phyloP scores from a whole-genome alignment of 495 filamentous ascomycete genomes.

The Penicillium alfredii region DNA sequence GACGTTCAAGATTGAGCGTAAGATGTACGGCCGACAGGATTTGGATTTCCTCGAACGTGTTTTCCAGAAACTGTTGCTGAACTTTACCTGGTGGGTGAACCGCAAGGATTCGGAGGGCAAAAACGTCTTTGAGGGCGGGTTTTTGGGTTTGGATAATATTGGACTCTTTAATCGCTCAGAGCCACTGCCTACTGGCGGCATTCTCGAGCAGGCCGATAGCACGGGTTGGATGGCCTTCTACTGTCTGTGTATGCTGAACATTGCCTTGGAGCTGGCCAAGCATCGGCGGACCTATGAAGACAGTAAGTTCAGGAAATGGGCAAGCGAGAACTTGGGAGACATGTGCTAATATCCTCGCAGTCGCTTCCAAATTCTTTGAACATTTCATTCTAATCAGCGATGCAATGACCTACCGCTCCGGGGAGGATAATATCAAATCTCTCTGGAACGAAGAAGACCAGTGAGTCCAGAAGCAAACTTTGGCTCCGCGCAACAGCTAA shows the following conservation, averaged over 20 bases:
- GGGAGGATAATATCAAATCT: slow-evolving; percentile 66
- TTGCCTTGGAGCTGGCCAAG: slow-evolving; percentile 88
- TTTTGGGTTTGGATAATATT: slow-evolving; percentile 95
- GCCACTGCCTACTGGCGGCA: slow-evolving; percentile 86
- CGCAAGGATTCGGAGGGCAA: slow-evolving; percentile 90
- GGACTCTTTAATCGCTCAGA: slow-evolving; percentile 98
- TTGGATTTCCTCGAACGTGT: slow-evolving; percentile 93
- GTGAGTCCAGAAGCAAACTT: slow-evolving; percentile 20
- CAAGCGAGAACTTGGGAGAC: too few species aligned
- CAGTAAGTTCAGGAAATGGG: slow-evolving; percentile 36
- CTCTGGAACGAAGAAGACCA: slow-evolving; percentile 93
- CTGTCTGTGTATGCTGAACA: slow-evolving; percentile 91
- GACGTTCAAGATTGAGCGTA: slow-evolving; percentile 95
- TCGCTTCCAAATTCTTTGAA: slow-evolving; percentile 97
- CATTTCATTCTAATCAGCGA: slow-evolving; percentile 97
- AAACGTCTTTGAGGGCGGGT: slow-evolving; percentile 95
- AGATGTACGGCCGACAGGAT: slow-evolving; percentile 91
- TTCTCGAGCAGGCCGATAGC: slow-evolving; percentile 91
- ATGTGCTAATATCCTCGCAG: slow-evolving; percentile 19
- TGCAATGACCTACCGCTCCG: slow-evolving; percentile 87
- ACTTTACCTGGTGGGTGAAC: slow-evolving; percentile 99
- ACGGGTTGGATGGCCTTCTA: slow-evolving; percentile 99
- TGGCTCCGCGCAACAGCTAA: slow-evolving; percentile 6
- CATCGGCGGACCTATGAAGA: slow-evolving; percentile 96
- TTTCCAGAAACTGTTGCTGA: slow-evolving; percentile 90